These are phyloP conservation scores for Endoconidiophora laricicola DNA, from an alignment of 2,329 filamentous ascomycete genomes.

Conservation along the genomic window DNA sequence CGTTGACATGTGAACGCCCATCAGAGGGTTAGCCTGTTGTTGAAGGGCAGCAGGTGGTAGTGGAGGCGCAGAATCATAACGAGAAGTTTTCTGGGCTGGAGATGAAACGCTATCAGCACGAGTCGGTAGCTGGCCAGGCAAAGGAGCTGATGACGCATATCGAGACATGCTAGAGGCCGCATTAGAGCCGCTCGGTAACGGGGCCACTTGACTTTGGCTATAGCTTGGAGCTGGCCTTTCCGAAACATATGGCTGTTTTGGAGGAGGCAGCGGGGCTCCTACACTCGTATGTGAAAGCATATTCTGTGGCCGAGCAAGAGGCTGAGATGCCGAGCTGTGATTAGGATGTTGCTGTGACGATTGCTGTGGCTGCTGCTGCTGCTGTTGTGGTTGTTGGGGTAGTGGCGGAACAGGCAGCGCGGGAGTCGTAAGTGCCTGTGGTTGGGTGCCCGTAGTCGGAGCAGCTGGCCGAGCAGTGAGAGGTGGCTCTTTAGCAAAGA, in stretches of 20 bases:
- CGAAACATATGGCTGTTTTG: slow-evolving; percentile 14
- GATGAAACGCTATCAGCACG: background rate
- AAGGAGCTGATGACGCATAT: background rate
- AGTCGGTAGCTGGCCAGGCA: background rate
- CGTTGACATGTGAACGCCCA: too few relatives aligned
- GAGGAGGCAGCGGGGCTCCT: slow-evolving; percentile 18
- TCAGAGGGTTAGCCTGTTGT: background rate
- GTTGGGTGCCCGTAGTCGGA: background rate
- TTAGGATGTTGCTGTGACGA: background rate
- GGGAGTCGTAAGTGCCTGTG: too few relatives aligned
- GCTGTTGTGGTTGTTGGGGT: slow-evolving; percentile 30
- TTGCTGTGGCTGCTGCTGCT: background rate
- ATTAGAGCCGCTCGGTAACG: background rate
- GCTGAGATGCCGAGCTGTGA: background rate
- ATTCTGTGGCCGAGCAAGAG: slow-evolving; percentile 17
- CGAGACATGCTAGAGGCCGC: background rate
- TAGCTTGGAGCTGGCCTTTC: background rate
- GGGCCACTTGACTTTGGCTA: background rate
- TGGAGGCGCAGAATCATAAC: slow-evolving; percentile 33
- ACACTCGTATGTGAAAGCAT: background rate
- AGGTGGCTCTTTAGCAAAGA: slow-evolving; percentile 90
- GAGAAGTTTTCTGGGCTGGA: slow-evolving; percentile 18
- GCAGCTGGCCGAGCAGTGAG: slow-evolving; percentile 44
- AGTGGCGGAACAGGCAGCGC: slow-evolving; percentile 18
- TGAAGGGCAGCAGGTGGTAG: slow-evolving; percentile 18